Evolutionary conservation across 129 eudicot genomes (phyloP), one percentile per base, ranked within the genome.

Genomic region (Smallanthus sonchifolius): DNA sequence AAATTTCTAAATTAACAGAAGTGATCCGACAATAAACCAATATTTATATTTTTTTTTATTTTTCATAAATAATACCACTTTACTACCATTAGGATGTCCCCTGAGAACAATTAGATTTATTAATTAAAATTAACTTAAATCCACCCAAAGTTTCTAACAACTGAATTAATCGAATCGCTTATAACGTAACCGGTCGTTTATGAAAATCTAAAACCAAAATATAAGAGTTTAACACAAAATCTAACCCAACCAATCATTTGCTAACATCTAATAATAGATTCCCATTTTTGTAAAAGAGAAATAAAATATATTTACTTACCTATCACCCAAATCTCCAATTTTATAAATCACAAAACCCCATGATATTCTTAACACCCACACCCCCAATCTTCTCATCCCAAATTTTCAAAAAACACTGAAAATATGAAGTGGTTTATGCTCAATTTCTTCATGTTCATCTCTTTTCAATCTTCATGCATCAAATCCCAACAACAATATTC

Each of bases 401-500:
- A 10, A 10, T 37, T 16, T 28, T 34, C 51, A 19, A 9, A 43
- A 67, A 10, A 6, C 48, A 66, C 48, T 9, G 15, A 13, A 65
- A 66, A 64, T 17, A 86, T 79, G 84, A 81, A 84, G 24, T 67
- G 55, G 59, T 3, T 75, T 68, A 30, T 75, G 34, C 63, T 56
- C 34, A 30, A 30, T 69, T 42, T 82, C 73, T 24, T 69, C 24
- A 73, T 73, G 4, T 64, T 85, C 75, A 45, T 75, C 59, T 38
- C 44, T 52, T 48, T 78, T 55, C 54, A 82, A 10, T 32, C 68
- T 69, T 40, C 76, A 56, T 34, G 70, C 32, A 77, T 77, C 66
- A 85, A 45, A 67, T 75, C 83, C 60, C 93, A 85, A 67, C 93
- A 85, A 69, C 69, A 85, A 6, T 88, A 88, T 74, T 77, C 84